A percentile compares a stretch with the other conserved stretches of the same genome.
phyloP scores from a whole-genome alignment of 768 basidiomycete genomes.

The Coprinopsis marcescibilis region DNA sequence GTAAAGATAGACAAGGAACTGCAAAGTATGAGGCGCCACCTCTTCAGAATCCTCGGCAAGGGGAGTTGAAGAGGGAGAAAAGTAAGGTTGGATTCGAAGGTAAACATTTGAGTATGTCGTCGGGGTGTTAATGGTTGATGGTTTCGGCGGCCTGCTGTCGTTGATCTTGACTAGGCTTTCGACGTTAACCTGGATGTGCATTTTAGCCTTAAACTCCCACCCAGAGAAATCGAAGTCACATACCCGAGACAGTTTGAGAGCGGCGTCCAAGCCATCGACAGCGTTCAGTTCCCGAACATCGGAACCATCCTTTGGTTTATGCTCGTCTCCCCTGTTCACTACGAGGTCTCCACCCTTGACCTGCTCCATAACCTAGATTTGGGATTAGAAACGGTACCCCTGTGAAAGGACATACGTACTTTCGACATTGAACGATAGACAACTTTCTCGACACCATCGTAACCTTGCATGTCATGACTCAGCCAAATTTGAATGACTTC shows the following conservation, averaged over 20 bases:
- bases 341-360: constrained; percentile 89
- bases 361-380: constrained; percentile 80
- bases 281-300: constrained; percentile 66
- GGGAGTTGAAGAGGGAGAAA: constrained; percentile 50
- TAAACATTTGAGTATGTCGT: constrained; percentile 88
- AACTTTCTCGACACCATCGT: constrained; percentile 91
- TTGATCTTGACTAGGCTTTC: constrained; percentile 71
- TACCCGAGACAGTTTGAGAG: constrained; percentile 81
- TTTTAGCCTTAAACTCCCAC: background rate
- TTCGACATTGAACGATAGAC: constrained; percentile 82
- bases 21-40: constrained; percentile 45
- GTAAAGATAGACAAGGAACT: constrained; percentile 63
- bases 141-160: constrained; percentile 26
- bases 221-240: constrained; percentile 13
- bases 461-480: constrained; percentile 94
- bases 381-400: background rate
- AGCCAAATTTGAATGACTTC: constrained; percentile 97
- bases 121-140: constrained; percentile 36
- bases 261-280: constrained; percentile 81
- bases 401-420: constrained; percentile 40
- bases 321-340: constrained; percentile 78
- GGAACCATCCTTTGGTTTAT: constrained; percentile 55
- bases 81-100: constrained; percentile 88
- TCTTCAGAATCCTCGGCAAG: constrained; percentile 18
- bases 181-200: constrained; percentile 56